Evolutionary conservation across 495 filamentous ascomycete species (phyloP), one percentile per base, ranked within the genome.

Genomic region (Aspergillus heteromorphus): DNA sequence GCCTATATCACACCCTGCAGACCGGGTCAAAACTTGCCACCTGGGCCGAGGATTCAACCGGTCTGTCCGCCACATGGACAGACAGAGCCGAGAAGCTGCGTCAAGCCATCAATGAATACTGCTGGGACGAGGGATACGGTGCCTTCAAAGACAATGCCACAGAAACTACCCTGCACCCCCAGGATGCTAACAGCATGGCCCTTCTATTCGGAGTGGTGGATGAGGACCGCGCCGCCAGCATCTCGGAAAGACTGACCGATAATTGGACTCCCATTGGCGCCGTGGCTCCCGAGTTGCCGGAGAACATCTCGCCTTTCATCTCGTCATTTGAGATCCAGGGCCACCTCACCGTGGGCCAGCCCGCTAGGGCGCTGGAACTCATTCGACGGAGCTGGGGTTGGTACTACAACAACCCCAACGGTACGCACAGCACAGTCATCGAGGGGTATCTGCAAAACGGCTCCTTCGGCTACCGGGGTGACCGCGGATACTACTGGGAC

Each of bases 231-330:
- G 64, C 67, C 23, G 49, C 53, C 38, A 55, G 58, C 2, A 71
- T 85, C 48, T 81, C 78, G 11, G 50, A 68, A 7, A 71, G 65
- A 38, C 68, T 87, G 8, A 66, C 67, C 17, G 42, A 65, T 1
- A 78, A 83, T 25, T 86, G 84, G 84, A 78, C 63, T 2, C 74
- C 73, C 18, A 79, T 78, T 48, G 84, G 84, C 38, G 80, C 84
- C 6, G 81, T 79, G 0, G 75, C 82, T 10, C 69, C 73, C 16
- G 83, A 87, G 58, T 72, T 83, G 21, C 77, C 75, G 0, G 77
- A 81, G 51, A 78, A 79, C 55, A 78, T 87, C 42, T 81, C 75
- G 5, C 81, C 83, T 1, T 85, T 87, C 65, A 78, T 81, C 27
- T 79, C 77, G 8, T 77, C 78, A 9, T 82, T 85, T 50, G 83